phyloP scores from a whole-genome alignment of 1,139 yeast genomes.

The Yamadazyma friedrichii region DNA sequence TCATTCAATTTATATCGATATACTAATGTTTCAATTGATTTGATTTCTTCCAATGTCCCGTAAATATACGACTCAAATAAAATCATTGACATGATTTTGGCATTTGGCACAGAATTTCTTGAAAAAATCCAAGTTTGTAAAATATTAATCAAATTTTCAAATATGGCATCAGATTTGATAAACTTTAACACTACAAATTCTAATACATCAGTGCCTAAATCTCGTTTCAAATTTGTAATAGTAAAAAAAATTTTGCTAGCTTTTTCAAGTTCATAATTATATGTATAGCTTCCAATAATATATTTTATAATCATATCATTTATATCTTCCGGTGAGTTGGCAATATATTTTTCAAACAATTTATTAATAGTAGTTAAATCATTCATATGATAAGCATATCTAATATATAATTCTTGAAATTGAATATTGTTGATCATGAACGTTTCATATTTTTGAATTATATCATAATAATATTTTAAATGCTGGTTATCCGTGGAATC shows the following conservation, averaged over 20 bases:
- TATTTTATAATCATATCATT: conserved; percentile 29
- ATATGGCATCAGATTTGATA: conserved; percentile 29
- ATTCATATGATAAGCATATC: conserved; percentile 12
- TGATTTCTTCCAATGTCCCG: conserved; percentile 30
- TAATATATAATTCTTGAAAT: conserved; percentile 13
- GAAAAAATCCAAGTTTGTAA: conserved; percentile 30
- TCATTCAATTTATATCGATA: conserved; percentile 20
- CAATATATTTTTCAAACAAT: conserved; percentile 9
- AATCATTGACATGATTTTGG: conserved; percentile 26
- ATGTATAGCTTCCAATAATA: conserved; percentile 28
- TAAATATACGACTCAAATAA: conserved; percentile 29
- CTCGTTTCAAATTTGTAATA: conserved; percentile 13
- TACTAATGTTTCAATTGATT: conserved; percentile 22
- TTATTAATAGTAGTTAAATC: conserved; percentile 6
- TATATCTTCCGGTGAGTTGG: conserved; percentile 10
- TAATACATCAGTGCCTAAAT: conserved; percentile 24
- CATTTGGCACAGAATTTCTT: conserved; percentile 23
- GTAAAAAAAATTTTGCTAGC: conserved; percentile 23
- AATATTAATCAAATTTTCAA: conserved; percentile 28
- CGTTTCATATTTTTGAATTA: conserved; percentile 1
- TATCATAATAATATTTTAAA: neutral
- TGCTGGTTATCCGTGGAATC: neutral
- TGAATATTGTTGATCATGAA: conserved; percentile 3
- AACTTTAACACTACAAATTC: conserved; percentile 25
- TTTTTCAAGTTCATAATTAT: conserved; percentile 30